phyloP scores from a whole-genome alignment of 2,329 filamentous ascomycete genomes.

The Calonectria crousiana region DNA sequence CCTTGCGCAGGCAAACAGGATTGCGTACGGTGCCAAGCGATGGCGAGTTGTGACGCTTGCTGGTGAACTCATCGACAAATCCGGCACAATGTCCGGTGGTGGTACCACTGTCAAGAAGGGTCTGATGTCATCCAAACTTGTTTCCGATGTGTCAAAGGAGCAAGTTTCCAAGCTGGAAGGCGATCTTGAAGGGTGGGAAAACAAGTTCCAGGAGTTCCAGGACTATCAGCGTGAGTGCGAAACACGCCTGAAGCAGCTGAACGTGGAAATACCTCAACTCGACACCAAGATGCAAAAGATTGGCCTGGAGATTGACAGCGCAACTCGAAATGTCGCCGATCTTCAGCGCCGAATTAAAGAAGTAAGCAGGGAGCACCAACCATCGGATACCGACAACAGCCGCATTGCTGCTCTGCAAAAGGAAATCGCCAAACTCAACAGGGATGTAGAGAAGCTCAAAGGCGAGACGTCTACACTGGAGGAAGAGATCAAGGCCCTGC shows the following conservation, averaged over 20 bases:
- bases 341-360: slow-evolving; percentile 88
- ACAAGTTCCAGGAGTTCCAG: slow-evolving; percentile 86
- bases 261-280: slow-evolving; percentile 82
- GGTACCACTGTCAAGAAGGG: slow-evolving; percentile 91
- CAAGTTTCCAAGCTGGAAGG: slow-evolving; percentile 88
- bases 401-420: slow-evolving; percentile 81
- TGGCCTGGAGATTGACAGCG: slow-evolving; percentile 87
- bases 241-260: slow-evolving; percentile 76
- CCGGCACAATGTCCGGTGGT: slow-evolving; percentile 98
- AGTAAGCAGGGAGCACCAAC: slow-evolving; percentile 82
- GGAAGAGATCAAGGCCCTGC: slow-evolving; percentile 89
- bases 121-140: slow-evolving; percentile 95
- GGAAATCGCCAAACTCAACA: slow-evolving; percentile 79
- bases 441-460: slow-evolving; percentile 83
- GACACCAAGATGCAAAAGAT: slow-evolving; percentile 95
- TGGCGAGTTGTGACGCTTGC: slow-evolving; percentile 98
- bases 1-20: slow-evolving; percentile 94
- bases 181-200: slow-evolving; percentile 87
- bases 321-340: slow-evolving; percentile 85
- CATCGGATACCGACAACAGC: slow-evolving; percentile 82
- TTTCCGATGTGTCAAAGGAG: slow-evolving; percentile 88
- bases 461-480: slow-evolving; percentile 91
- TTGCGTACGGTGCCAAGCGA: slow-evolving; percentile 91
- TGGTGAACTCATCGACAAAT: slow-evolving; percentile 96
- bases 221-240: slow-evolving; percentile 87